phyloP scores from a whole-genome alignment of 2,329 filamentous ascomycete species.

The Didymella segeticola region DNA sequence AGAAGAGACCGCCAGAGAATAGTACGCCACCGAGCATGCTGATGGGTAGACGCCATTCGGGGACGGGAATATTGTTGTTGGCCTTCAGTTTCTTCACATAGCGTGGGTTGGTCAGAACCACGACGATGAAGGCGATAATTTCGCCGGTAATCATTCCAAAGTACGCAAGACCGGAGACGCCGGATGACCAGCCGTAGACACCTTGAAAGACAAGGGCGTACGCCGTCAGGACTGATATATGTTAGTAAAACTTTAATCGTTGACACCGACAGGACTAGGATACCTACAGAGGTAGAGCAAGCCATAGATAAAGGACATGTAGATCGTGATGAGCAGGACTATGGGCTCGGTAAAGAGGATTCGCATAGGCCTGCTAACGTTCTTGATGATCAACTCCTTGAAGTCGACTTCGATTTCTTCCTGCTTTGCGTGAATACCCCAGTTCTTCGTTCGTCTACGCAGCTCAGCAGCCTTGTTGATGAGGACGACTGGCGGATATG shows the following conservation, averaged over 20 bases:
- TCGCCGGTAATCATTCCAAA: slow-evolving; percentile 83
- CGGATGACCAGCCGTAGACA: slow-evolving; percentile 73
- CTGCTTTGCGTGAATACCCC: slow-evolving; percentile 67
- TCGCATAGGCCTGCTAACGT: slow-evolving; percentile 59
- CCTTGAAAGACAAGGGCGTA: slow-evolving; percentile 80
- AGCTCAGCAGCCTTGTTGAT: slow-evolving; percentile 63
- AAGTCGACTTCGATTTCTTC: slow-evolving; percentile 63
- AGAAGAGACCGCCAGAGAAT: slow-evolving; percentile 39
- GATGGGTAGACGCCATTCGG: slow-evolving; percentile 64
- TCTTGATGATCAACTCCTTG: slow-evolving; percentile 58
- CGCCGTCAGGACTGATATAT: slow-evolving; percentile 72
- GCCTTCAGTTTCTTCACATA: slow-evolving; percentile 62
- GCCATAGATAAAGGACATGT: slow-evolving; percentile 52
- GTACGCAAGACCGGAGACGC: slow-evolving; percentile 78
- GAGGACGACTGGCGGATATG: slow-evolving; percentile 65
- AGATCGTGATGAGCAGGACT: slow-evolving; percentile 56
- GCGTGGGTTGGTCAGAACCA: slow-evolving; percentile 68
- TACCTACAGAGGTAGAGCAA: slow-evolving; percentile 6
- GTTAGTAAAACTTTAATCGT: neutral
- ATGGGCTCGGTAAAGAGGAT: slow-evolving; percentile 60
- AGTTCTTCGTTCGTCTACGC: slow-evolving; percentile 63
- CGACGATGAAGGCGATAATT: slow-evolving; percentile 68
- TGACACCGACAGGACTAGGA: neutral
- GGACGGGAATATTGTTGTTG: slow-evolving; percentile 60
- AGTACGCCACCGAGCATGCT: slow-evolving; percentile 60